These are phyloP conservation scores for Trichoderma aggressivum DNA, from an alignment of 2,329 filamentous ascomycete species.

Conservation along the genomic window DNA sequence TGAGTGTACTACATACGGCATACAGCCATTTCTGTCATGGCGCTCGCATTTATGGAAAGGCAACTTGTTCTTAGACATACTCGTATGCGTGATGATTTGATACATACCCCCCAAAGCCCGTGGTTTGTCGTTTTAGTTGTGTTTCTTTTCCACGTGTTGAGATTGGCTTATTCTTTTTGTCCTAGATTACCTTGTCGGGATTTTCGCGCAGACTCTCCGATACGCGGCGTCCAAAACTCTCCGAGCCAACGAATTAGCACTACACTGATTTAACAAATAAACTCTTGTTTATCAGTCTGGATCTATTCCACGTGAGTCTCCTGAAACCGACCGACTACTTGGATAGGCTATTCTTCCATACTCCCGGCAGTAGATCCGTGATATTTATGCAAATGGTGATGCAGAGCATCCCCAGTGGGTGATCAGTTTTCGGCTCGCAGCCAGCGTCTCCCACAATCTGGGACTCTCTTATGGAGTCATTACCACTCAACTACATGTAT, in stretches of 20 bases:
- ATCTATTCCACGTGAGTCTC: neutral
- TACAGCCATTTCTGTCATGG: neutral
- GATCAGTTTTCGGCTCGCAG: neutral
- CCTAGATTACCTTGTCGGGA: neutral
- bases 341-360: neutral
- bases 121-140: neutral
- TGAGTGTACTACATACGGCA: neutral
- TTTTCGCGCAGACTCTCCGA: neutral
- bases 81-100: neutral
- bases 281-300: neutral
- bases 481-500: neutral
- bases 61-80: neutral
- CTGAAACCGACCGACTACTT: accelerated
- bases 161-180: neutral
- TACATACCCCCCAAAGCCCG: neutral
- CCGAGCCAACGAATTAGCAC: neutral
- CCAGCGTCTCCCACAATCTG: neutral
- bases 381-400: neutral
- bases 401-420: no score
- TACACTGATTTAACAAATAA: neutral
- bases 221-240: neutral
- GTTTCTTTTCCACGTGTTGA: neutral
- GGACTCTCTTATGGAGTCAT: neutral
- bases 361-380: neutral
- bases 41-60: neutral